Evolutionary conservation across 2,329 filamentous ascomycete species (phyloP).

Genomic region (Colletotrichum sp.): DNA sequence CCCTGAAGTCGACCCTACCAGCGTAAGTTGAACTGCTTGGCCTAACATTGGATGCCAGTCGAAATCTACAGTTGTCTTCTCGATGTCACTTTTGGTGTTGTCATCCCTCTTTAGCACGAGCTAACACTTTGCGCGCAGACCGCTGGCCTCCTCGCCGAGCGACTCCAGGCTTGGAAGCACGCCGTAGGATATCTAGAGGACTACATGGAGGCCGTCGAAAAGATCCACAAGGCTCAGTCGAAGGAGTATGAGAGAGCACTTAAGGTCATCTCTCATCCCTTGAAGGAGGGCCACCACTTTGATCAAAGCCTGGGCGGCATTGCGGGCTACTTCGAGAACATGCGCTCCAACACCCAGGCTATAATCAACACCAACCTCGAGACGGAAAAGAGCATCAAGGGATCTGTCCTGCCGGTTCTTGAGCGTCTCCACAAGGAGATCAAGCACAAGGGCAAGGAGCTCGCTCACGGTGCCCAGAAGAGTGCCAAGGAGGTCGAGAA

Average conservation of each 20-base stretch:
- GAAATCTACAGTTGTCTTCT: not conserved
- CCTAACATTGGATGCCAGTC: not conserved
- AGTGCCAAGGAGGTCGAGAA: constrained; percentile 91
- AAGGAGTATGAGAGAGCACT: constrained; percentile 96
- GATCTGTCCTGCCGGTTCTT: constrained; percentile 84
- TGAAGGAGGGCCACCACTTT: constrained; percentile 92
- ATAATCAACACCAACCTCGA: constrained; percentile 89
- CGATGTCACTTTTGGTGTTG: not conserved
- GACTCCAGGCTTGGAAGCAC: constrained; percentile 95
- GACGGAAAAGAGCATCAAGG: constrained; percentile 89
- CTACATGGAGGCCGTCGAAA: constrained; percentile 85
- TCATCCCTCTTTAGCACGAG: not conserved
- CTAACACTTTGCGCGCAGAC: constrained; percentile 53
- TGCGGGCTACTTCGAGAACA: constrained; percentile 90
- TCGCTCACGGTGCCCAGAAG: constrained; percentile 81
- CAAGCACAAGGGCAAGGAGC: constrained; percentile 94
- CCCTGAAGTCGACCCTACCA: constrained; percentile 63
- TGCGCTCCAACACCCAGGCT: constrained; percentile 90
- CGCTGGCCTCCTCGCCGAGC: constrained; percentile 81
- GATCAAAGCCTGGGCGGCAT: constrained; percentile 88
- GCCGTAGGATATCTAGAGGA: constrained; percentile 90
- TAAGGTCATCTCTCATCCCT: constrained; percentile 86
- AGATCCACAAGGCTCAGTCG: constrained; percentile 80
- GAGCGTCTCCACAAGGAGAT: constrained; percentile 94
- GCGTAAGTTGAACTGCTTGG: constrained; percentile 44